phyloP scores from a whole-genome alignment of 495 filamentous ascomycete genomes.

The Penicillium ochrochloron region DNA sequence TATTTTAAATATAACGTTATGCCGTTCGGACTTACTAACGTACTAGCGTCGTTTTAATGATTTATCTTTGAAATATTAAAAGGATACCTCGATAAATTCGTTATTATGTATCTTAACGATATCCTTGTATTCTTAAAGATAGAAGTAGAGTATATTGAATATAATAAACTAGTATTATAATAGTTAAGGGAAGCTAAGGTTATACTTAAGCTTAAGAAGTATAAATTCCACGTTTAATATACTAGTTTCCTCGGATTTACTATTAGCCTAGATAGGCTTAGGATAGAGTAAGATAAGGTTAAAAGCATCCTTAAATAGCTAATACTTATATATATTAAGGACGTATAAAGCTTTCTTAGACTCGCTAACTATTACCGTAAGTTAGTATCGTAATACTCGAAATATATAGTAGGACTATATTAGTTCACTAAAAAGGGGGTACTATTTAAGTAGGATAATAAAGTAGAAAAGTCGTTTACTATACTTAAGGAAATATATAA shows the following conservation, averaged over 20 bases:
- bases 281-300: constrained; percentile 2
- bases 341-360: constrained; percentile 1
- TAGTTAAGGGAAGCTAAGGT: constrained; percentile 14
- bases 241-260: constrained; percentile 6
- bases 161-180: constrained; percentile 8
- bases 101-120: too few species aligned
- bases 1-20: constrained; percentile 27
- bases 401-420: neutral
- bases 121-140: neutral
- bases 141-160: neutral
- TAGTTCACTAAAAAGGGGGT: constrained; percentile 6
- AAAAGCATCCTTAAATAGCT: neutral
- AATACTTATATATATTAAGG: neutral
- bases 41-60: constrained; percentile 18
- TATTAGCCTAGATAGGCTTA: neutral
- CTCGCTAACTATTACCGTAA: constrained; percentile 1
- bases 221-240: neutral
- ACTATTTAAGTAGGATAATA: neutral
- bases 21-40: constrained; percentile 23
- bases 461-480: neutral
- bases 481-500: constrained; percentile 10
- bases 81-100: too few species aligned
- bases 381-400: neutral
- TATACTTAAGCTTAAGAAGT: constrained; percentile 24
- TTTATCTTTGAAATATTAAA: neutral